These are phyloP conservation scores for Takashimella koratensis DNA, from an alignment of 1,284 basidiomycete genomes.

Conservation along the genomic window DNA sequence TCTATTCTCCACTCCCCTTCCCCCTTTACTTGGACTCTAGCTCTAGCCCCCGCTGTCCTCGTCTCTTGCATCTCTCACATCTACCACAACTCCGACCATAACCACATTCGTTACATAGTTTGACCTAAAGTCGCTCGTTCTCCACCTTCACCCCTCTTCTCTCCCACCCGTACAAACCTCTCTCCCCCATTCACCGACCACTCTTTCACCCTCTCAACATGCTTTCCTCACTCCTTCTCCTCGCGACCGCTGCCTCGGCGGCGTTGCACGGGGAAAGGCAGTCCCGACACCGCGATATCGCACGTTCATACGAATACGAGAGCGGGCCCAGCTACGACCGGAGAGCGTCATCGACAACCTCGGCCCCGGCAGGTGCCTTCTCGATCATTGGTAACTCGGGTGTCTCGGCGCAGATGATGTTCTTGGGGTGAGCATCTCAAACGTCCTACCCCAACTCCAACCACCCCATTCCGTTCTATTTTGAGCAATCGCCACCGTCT, in stretches of 20 bases:
- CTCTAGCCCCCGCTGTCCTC: too few relatives aligned
- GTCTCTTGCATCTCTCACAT: constrained; percentile 6
- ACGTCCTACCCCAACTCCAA: not conserved
- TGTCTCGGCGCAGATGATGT: constrained; percentile 50
- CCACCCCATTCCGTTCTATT: too few relatives aligned
- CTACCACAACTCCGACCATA: too few relatives aligned
- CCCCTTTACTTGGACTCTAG: too few relatives aligned
- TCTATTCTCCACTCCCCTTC: constrained; percentile 7
- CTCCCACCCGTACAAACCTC: constrained; percentile 13
- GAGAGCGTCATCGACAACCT: constrained; percentile 5
- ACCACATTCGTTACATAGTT: too few relatives aligned
- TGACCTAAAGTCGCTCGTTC: too few relatives aligned
- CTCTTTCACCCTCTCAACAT: too few relatives aligned
- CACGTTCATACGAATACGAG: too few relatives aligned
- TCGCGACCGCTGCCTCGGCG: constrained; percentile 4
- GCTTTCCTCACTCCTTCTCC: constrained; percentile 7
- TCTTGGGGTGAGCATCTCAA: too few relatives aligned
- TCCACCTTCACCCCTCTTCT: too few relatives aligned
- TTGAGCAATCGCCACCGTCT: too few relatives aligned
- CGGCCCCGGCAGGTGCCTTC: constrained; percentile 36
- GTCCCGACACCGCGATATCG: constrained; percentile 20
- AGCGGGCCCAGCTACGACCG: not conserved
- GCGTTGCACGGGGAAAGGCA: constrained; percentile 1
- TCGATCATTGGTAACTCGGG: constrained; percentile 45
- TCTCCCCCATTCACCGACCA: too few relatives aligned